Evolutionary conservation across 2,329 filamentous ascomycete species (phyloP).

Genomic region (Pseudogymnoascus sp.): DNA sequence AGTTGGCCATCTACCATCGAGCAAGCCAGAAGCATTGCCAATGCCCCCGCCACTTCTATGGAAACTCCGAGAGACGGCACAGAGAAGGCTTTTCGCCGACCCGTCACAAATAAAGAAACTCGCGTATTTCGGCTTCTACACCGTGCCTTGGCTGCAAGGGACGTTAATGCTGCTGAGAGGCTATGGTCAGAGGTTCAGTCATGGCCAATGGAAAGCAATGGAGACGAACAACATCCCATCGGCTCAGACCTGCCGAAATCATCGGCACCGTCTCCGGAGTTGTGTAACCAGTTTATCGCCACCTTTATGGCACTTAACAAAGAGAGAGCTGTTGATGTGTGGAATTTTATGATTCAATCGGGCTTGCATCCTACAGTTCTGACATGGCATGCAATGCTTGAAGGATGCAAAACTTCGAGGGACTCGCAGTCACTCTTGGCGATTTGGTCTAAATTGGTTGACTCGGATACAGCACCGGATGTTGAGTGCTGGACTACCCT

Average conservation of each 20-base stretch:
- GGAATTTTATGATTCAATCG: slow-evolving; percentile 46
- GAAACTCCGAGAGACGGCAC: not conserved
- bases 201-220: slow-evolving; percentile 17
- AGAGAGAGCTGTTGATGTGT: slow-evolving; percentile 42
- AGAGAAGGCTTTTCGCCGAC: slow-evolving; percentile 8
- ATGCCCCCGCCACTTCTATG: not conserved
- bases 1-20: slow-evolving; percentile 1
- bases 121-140: slow-evolving; percentile 13
- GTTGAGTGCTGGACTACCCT: slow-evolving; percentile 60
- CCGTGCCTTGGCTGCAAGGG: slow-evolving; percentile 18
- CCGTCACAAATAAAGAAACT: slow-evolving; percentile 6
- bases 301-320: slow-evolving; percentile 37
- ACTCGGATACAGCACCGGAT: slow-evolving; percentile 53
- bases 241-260: not conserved
- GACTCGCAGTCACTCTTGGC: slow-evolving; percentile 53
- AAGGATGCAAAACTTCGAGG: slow-evolving; percentile 54
- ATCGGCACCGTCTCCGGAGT: slow-evolving; percentile 16
- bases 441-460: slow-evolving; percentile 58
- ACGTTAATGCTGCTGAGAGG: slow-evolving; percentile 18
- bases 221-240: not conserved
- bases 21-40: not conserved
- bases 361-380: slow-evolving; percentile 50
- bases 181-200: slow-evolving; percentile 21
- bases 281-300: slow-evolving; percentile 40
- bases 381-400: slow-evolving; percentile 67